Evolutionary conservation across 2,329 filamentous ascomycete species (phyloP), one percentile per base, ranked within the genome.

Genomic region (Pezicula neosporulosa): DNA sequence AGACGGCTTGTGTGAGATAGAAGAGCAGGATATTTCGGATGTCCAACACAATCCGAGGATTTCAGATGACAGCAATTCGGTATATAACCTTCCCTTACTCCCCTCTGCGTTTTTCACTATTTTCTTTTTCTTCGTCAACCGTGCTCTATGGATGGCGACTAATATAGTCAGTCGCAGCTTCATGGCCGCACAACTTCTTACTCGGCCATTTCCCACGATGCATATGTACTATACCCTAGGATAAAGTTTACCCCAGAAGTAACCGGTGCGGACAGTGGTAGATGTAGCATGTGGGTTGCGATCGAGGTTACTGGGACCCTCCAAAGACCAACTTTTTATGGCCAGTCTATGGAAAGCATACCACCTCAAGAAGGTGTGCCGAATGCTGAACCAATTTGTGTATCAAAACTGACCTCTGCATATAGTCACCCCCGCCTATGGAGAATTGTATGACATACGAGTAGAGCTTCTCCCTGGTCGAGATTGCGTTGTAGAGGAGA

Each of bases 271-370:
- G 61, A 64, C 47, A 61, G 57, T 44, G 60, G 59, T 37, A 55
- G 50, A 24, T 63, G 62, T 13, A 61, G 59, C 19, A 56, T 70
- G 6, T 70, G 68, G 63, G 59, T 66, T 6, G 66, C 68, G n/a
- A 57, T 72, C 44, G 63, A 68, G 46, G 53, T 73, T 35, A 61
- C 59, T 18, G 68, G 66, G 15, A 45, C 53, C 36, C 55, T 66
- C 39, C 53, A 56, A 36, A 52, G 38, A 27, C 56, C 59, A 36
- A 57, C 60, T 53, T 54, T 53, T 12, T 21, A 48, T 24, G 45
- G 54, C n/a, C 21, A 48, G 18, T 36, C 39, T 51, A n/a, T 12
- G 7, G 43, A 47, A 36, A n/a, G 21, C 44, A 13, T 43, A 43
- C 4, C 19, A 7, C 3, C 30, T 9, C 19, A 27, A 48, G 6